phyloP scores from a whole-genome alignment of 2,329 filamentous ascomycete genomes.

The Hypoxylon sp. region DNA sequence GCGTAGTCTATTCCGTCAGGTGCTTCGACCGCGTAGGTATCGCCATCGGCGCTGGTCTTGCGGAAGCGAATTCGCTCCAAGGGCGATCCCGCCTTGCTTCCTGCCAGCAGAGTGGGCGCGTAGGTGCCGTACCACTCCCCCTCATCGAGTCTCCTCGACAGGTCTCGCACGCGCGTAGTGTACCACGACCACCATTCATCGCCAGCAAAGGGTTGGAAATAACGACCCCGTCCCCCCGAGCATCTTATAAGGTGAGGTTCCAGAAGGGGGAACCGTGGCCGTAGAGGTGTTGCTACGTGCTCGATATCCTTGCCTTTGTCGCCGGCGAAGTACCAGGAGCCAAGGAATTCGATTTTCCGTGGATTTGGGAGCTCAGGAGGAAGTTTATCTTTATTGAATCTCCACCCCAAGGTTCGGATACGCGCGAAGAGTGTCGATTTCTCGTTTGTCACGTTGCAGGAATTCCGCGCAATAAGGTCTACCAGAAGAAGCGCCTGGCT shows the following conservation, averaged over 20 bases:
- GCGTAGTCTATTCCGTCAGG: conserved; percentile 19
- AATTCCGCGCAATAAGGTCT: conserved; percentile 31
- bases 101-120: conserved; percentile 11
- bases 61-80: conserved; percentile 35
- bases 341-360: conserved; percentile 38
- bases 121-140: conserved; percentile 44
- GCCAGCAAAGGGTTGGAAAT: conserved; percentile 43
- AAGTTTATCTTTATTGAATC: background rate
- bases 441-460: conserved; percentile 15
- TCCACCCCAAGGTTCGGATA: background rate
- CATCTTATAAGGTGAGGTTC: conserved; percentile 23
- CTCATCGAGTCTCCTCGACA: conserved; percentile 31
- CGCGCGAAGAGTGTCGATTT: background rate
- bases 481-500: conserved; percentile 37
- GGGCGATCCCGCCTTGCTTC: conserved; percentile 15
- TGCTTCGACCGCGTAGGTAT: conserved; percentile 35
- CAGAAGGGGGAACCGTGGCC: conserved; percentile 39
- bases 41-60: conserved; percentile 23
- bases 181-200: conserved; percentile 47
- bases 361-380: conserved; percentile 26
- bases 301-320: background rate
- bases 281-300: conserved; percentile 17
- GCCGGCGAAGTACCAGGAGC: conserved; percentile 33
- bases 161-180: conserved; percentile 40
- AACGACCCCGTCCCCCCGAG: conserved; percentile 22